These are phyloP conservation scores for Macrocystidia cucumis DNA, from an alignment of 1,284 basidiomycete genomes.

Conservation along the genomic window DNA sequence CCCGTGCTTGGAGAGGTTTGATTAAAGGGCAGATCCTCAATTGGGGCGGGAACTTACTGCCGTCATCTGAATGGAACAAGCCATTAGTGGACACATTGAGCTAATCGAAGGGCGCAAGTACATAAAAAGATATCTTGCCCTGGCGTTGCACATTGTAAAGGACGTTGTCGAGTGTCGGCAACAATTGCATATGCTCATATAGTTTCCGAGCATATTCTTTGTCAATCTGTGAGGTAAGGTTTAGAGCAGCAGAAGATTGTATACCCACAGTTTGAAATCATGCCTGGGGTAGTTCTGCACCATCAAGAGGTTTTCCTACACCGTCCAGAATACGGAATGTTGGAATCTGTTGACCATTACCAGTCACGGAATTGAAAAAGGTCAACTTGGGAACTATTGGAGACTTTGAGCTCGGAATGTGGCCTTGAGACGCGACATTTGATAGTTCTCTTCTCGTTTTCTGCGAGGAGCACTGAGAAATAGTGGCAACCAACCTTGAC, in stretches of 20 bases:
- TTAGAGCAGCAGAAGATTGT: neutral
- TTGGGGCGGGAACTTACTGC: conserved; percentile 37
- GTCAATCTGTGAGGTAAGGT: conserved; percentile 45
- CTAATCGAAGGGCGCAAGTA: conserved; percentile 28
- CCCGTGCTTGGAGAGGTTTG: conserved; percentile 50
- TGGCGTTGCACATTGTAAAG: conserved; percentile 91
- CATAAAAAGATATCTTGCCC: conserved; percentile 92
- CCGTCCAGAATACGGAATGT: conserved; percentile 81
- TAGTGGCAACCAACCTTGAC: conserved; percentile 11
- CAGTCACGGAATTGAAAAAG: conserved; percentile 73
- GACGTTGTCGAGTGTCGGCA: conserved; percentile 83
- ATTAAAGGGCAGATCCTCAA: conserved; percentile 5
- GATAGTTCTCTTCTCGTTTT: conserved; percentile 9
- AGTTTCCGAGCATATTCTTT: conserved; percentile 65
- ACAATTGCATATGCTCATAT: conserved; percentile 79
- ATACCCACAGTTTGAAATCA: conserved; percentile 8
- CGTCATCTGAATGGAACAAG: conserved; percentile 51
- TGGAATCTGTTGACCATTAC: conserved; percentile 57
- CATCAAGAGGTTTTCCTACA: conserved; percentile 62
- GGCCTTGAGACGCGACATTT: conserved; percentile 22
- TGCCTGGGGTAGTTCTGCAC: conserved; percentile 69
- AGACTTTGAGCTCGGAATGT: conserved; percentile 56
- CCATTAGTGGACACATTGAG: conserved; percentile 3
- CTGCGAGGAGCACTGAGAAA: conserved; percentile 13
- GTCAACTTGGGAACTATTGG: conserved; percentile 59